Evolutionary conservation across 345 rosid species (phyloP).

Genomic region (Trapa incisa): DNA sequence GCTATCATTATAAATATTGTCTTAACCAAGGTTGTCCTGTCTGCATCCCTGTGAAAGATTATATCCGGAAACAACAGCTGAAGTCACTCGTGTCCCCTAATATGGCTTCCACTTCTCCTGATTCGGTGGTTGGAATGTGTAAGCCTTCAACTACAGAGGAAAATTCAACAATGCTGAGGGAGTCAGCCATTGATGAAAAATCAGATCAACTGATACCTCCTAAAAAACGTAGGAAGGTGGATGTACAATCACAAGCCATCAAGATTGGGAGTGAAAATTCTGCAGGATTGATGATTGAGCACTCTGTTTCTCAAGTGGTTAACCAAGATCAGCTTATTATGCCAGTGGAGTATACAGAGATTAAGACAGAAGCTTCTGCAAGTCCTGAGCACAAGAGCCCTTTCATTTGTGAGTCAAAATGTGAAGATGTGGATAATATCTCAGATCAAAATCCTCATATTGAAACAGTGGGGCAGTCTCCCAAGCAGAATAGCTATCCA

Average conservation of each 20-base stretch:
- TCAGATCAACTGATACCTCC: constrained; percentile 58
- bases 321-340: constrained; percentile 32
- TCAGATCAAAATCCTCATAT: constrained; percentile 29
- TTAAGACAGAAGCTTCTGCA: constrained; percentile 40
- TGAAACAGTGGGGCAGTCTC: constrained; percentile 24
- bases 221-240: constrained; percentile 70
- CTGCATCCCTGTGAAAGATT: constrained; percentile 68
- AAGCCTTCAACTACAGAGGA: constrained; percentile 35
- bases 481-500: constrained; percentile 24
- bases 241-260: constrained; percentile 41
- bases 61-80: constrained; percentile 33
- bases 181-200: constrained; percentile 30
- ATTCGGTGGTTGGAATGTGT: constrained; percentile 23
- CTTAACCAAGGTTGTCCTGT: constrained; percentile 63
- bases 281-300: constrained; percentile 21
- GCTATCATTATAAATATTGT: constrained; percentile 58
- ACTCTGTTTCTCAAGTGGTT: constrained; percentile 29
- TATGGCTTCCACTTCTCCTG: constrained; percentile 24
- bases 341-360: constrained; percentile 39
- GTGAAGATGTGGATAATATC: constrained; percentile 36
- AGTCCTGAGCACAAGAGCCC: constrained; percentile 44
- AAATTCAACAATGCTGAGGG: constrained; percentile 30
- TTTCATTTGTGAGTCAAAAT: constrained; percentile 29
- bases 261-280: constrained; percentile 33
- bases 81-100: constrained; percentile 36